phyloP scores from a whole-genome alignment of 345 rosid species.

The Alliaria petiolata region DNA sequence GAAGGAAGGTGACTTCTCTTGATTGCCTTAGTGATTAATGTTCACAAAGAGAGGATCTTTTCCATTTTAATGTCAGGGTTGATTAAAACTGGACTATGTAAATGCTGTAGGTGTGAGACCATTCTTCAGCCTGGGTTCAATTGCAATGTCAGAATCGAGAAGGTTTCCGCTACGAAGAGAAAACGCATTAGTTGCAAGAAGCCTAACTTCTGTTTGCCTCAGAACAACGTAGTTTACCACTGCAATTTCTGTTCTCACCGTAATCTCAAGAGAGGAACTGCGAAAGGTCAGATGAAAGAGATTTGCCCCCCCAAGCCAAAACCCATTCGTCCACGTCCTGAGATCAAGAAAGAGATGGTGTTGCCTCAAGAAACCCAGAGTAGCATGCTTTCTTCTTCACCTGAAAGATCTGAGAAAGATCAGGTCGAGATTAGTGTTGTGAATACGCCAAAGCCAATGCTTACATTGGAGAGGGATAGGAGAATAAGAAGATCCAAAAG shows the following conservation, averaged over 20 bases:
- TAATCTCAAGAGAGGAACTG: constrained; percentile 26
- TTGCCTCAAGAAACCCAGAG: background rate
- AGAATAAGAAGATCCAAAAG: constrained; percentile 22
- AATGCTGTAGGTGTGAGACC: constrained; percentile 60
- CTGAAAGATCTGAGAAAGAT: constrained; percentile 9
- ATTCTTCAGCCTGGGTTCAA: constrained; percentile 57
- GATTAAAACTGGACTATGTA: background rate
- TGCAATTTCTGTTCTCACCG: constrained; percentile 67
- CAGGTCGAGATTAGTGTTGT: background rate
- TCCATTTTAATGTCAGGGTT: background rate
- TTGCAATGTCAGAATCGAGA: constrained; percentile 39
- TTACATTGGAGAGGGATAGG: constrained; percentile 27
- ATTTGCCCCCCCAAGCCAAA: constrained; percentile 22
- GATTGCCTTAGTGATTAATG: background rate
- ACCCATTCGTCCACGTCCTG: background rate
- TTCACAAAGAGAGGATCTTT: background rate
- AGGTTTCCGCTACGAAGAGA: constrained; percentile 36
- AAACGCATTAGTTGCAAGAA: constrained; percentile 29
- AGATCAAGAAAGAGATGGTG: background rate
- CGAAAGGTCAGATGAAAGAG: constrained; percentile 29
- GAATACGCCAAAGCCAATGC: constrained; percentile 31
- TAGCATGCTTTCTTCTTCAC: constrained; percentile 8
- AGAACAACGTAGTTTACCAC: constrained; percentile 61
- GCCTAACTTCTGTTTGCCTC: constrained; percentile 12
- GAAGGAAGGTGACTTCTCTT: too few relatives aligned